Evolutionary conservation across 2,329 filamentous ascomycete species (phyloP), one percentile per base, ranked within the genome.

Genomic region (Penicillium sp.): DNA sequence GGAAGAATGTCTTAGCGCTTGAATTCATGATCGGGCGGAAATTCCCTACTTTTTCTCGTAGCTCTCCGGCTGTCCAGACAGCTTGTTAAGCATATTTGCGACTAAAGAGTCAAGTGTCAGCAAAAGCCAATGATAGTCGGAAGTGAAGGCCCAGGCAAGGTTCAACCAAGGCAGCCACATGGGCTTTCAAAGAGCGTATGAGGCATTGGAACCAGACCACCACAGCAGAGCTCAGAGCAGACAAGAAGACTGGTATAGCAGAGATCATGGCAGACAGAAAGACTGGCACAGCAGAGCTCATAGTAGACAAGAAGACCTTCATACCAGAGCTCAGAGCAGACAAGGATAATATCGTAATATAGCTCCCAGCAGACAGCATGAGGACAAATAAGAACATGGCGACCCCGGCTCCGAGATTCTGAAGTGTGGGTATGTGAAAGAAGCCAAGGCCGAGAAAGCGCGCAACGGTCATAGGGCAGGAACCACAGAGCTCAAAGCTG

Each of bases 31-130:
- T 16, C 9, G 16, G n/a, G 16, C 14, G 29, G 20, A 34, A 40
- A 31, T 23, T 47, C 64, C 76, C 64, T 75, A 94, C 88, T 98
- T 98, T 75, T 95, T 95, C 69, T 97, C 93, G 77, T 98, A 98
- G 75, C 89, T 96, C 61, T 95, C 89, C 59, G 91, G 91, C 76
- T 97, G 91, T 71, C 90, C 89, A 65, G 94, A 88, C 64, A 96
- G 86, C 80, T 91, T 89, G 75, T 91, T 95, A 63, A 96, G 79
- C 88, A 96, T 95, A 66, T 80, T 86, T 60, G 85, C 76, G 74
- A 95, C 89, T 95, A 61, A 27, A 45, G 8, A 6, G 26, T 11
- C n/a, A 6, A 9, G 9, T 4, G 46, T 56, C 34, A 61, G 59
- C 42, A 40, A 23, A 28, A 28, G n/a, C 23, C 36, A 39, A 28